These are phyloP conservation scores for Solanum rostratum DNA, from an alignment of 257 asterid species.

Conservation along the genomic window DNA sequence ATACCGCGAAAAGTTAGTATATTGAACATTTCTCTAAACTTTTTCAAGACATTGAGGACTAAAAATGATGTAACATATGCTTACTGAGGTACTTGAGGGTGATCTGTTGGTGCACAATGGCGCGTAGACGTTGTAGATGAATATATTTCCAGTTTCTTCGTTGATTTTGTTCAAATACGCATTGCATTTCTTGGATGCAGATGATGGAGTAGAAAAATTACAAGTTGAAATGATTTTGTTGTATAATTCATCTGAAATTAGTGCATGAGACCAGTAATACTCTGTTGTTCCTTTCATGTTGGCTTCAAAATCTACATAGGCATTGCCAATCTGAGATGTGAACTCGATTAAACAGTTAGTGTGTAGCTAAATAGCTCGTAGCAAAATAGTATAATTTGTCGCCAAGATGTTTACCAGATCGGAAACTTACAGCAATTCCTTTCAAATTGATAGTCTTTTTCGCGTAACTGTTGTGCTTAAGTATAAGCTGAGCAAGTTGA, in stretches of 20 bases:
- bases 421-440: constrained; percentile 13
- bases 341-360: background rate
- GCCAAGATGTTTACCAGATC: background rate
- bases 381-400: background rate
- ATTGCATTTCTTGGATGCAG: background rate
- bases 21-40: background rate
- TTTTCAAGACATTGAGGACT: background rate
- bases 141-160: background rate
- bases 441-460: constrained; percentile 9
- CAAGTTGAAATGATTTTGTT: constrained; percentile 6
- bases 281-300: constrained; percentile 1
- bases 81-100: background rate
- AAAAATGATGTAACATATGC: background rate
- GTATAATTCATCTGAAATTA: constrained; percentile 16
- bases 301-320: constrained; percentile 13
- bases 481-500: constrained; percentile 17
- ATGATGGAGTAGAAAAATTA: constrained; percentile 3
- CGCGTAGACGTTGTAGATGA: constrained; percentile 24
- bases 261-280: constrained; percentile 18
- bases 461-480: background rate
- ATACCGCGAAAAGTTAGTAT: background rate
- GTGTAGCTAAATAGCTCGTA: background rate
- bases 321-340: constrained; percentile 28
- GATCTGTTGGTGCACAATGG: constrained; percentile 12
- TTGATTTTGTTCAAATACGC: background rate